Percentiles rank a stretch among this genome's conserved stretches.
phyloP scores from a whole-genome alignment of 768 basidiomycete species.

The Leccinum longicurvipes region DNA sequence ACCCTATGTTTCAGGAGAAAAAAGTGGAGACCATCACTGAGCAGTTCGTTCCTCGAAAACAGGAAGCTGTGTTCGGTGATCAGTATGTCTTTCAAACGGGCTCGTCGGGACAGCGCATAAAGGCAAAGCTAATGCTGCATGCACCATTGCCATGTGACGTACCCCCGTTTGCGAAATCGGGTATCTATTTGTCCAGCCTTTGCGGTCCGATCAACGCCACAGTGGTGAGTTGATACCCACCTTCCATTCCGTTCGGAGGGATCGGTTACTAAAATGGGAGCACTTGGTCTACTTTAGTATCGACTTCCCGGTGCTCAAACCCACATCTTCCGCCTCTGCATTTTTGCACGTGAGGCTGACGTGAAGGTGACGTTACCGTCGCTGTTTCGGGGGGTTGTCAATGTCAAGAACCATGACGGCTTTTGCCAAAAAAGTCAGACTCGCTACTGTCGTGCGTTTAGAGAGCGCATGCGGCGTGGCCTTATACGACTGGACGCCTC shows the following conservation, averaged over 20 bases:
- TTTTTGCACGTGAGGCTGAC: constrained; percentile 27
- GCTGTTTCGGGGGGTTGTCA: constrained; percentile 28
- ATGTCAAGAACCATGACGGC: constrained; percentile 17
- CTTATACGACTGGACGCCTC: constrained; percentile 19
- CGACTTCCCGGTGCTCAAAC: constrained; percentile 25
- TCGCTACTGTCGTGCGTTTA: constrained; percentile 25
- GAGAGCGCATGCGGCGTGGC: constrained; percentile 20
- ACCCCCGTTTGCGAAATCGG: constrained; percentile 32
- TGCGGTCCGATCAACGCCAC: constrained; percentile 23
- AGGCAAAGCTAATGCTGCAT: constrained; percentile 27
- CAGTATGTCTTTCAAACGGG: constrained; percentile 29
- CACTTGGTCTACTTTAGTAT: constrained; percentile 11
- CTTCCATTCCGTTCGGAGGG: not conserved
- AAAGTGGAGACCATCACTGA: constrained; percentile 21
- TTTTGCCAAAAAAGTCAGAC: constrained; percentile 7
- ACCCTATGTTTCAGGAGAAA: constrained; percentile 14
- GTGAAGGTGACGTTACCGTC: constrained; percentile 30
- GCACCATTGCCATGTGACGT: constrained; percentile 27
- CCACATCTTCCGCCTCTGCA: constrained; percentile 30
- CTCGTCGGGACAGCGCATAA: constrained; percentile 19
- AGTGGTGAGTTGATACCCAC: constrained; percentile 22
- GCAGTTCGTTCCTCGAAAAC: constrained; percentile 30
- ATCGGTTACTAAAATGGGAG: constrained; percentile 6
- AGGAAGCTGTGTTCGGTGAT: constrained; percentile 28
- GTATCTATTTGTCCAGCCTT: constrained; percentile 29